Percentiles rank a stretch among this genome's conserved stretches.
Evolutionary conservation across 2,329 filamentous ascomycete species (phyloP).

Genomic region (Neocucurbitaria cava): DNA sequence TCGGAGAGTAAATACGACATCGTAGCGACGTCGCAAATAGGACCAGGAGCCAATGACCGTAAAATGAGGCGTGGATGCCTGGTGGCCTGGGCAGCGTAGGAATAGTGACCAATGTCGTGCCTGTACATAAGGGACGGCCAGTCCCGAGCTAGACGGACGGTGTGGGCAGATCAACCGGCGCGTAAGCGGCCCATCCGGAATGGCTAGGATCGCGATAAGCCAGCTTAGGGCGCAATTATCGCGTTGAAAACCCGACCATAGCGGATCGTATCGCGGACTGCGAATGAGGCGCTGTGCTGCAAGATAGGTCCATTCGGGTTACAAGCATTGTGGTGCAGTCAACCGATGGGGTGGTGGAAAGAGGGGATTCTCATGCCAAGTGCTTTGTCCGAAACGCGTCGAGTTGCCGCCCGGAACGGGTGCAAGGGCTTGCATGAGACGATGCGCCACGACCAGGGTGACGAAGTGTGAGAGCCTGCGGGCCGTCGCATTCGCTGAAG

Average conservation of each 20-base stretch:
- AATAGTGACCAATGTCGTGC: slow-evolving; percentile 36
- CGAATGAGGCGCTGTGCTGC: slow-evolving; percentile 8
- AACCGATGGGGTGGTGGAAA: slow-evolving; percentile 20
- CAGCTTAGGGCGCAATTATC: slow-evolving; percentile 16
- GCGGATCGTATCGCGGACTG: slow-evolving; percentile 13
- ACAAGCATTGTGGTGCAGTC: slow-evolving; percentile 20
- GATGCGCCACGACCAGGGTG: slow-evolving; percentile 44
- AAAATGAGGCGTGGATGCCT: slow-evolving; percentile 36
- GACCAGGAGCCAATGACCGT: slow-evolving; percentile 19
- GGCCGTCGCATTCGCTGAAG: slow-evolving; percentile 51
- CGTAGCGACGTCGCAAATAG: slow-evolving; percentile 34
- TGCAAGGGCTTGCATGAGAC: slow-evolving; percentile 43
- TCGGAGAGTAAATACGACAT: slow-evolving; percentile 3
- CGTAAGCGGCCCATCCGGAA: slow-evolving; percentile 41
- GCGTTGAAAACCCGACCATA: slow-evolving; percentile 15
- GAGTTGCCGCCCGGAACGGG: slow-evolving; percentile 47
- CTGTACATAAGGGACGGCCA: slow-evolving; percentile 38
- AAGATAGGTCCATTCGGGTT: slow-evolving; percentile 18
- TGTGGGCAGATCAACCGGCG: slow-evolving; percentile 47
- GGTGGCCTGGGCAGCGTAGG: slow-evolving; percentile 19
- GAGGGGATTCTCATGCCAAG: slow-evolving; percentile 34
- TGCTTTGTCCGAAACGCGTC: slow-evolving; percentile 39
- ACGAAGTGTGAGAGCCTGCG: slow-evolving; percentile 42
- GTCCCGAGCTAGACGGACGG: slow-evolving; percentile 43
- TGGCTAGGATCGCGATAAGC: slow-evolving; percentile 36